Percentiles rank a stretch among this genome's conserved stretches.
These are phyloP conservation scores for Penicillium sp. DNA, from an alignment of 2,329 filamentous ascomycete genomes.

Conservation along the genomic window DNA sequence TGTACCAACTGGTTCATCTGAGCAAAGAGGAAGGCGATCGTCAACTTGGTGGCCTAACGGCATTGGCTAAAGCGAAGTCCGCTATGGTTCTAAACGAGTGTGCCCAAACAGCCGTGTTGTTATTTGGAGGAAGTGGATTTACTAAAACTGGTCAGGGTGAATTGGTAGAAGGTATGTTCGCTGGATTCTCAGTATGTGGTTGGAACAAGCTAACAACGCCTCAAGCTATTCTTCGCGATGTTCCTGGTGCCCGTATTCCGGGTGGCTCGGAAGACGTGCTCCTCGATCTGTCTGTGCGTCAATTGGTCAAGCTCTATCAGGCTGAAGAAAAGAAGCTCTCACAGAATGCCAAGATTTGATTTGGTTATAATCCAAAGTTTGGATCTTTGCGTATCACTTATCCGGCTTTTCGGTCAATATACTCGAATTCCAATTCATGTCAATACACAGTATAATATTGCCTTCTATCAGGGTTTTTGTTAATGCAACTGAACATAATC, in stretches of 20 bases:
- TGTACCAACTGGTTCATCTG: conserved; percentile 65
- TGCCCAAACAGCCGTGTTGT: conserved; percentile 64
- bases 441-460: neutral
- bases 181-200: neutral
- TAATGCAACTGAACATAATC: too few species aligned
- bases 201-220: conserved; percentile 27
- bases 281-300: conserved; percentile 66
- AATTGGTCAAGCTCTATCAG: conserved; percentile 66
- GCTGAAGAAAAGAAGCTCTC: conserved; percentile 33
- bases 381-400: neutral
- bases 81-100: conserved; percentile 71
- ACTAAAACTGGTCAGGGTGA: conserved; percentile 69
- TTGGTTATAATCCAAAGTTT: neutral
- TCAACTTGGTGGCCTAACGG: conserved; percentile 68
- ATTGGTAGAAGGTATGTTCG: conserved; percentile 61
- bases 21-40: conserved; percentile 46
- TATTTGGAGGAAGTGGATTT: conserved; percentile 74
- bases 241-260: conserved; percentile 61
- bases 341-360: conserved; percentile 29
- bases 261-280: conserved; percentile 73
- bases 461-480: neutral
- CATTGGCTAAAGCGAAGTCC: conserved; percentile 68
- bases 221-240: conserved; percentile 61
- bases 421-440: neutral
- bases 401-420: neutral